Percentiles rank a stretch among this genome's conserved stretches.
These are phyloP conservation scores for Candida golubevii DNA, from an alignment of 805 yeast genomes.

Conservation along the genomic window DNA sequence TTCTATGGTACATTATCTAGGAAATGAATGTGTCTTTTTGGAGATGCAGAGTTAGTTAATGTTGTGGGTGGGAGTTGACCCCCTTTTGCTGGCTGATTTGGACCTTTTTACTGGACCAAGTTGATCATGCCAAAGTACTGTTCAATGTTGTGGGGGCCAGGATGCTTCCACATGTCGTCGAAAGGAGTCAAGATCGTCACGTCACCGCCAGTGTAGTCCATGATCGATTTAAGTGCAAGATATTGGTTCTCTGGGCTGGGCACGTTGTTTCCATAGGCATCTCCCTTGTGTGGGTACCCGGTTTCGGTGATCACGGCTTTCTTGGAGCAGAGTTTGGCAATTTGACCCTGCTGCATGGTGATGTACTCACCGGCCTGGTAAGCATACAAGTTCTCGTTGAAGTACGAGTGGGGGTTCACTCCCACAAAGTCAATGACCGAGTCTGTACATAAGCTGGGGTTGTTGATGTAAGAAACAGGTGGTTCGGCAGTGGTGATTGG, in stretches of 20 bases:
- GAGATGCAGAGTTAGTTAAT: too few relatives aligned
- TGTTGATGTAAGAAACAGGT: slow-evolving; percentile 60
- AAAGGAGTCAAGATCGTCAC: slow-evolving; percentile 74
- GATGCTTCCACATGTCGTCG: slow-evolving; percentile 81
- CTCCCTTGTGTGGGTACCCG: slow-evolving; percentile 81
- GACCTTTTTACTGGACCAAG: slow-evolving; percentile 20
- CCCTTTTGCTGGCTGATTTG: background rate
- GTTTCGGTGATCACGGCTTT: slow-evolving; percentile 73
- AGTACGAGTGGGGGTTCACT: slow-evolving; percentile 83
- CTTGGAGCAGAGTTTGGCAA: slow-evolving; percentile 52
- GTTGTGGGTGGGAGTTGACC: too few relatives aligned
- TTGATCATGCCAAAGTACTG: slow-evolving; percentile 74
- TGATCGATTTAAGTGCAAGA: slow-evolving; percentile 60
- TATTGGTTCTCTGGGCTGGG: slow-evolving; percentile 70
- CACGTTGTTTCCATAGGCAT: slow-evolving; percentile 63
- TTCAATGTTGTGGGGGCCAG: slow-evolving; percentile 82
- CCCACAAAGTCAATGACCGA: slow-evolving; percentile 80
- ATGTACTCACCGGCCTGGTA: slow-evolving; percentile 68
- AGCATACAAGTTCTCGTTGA: slow-evolving; percentile 61
- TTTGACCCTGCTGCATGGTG: slow-evolving; percentile 54
- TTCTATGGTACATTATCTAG: background rate
- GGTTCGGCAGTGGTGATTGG: slow-evolving; percentile 83
- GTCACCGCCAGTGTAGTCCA: slow-evolving; percentile 53
- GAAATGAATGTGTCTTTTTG: background rate
- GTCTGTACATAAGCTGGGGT: slow-evolving; percentile 65